Base-by-base conservation (phyloP, 805 yeast genomes). In the Saccharomycopsis sp. region DNA sequence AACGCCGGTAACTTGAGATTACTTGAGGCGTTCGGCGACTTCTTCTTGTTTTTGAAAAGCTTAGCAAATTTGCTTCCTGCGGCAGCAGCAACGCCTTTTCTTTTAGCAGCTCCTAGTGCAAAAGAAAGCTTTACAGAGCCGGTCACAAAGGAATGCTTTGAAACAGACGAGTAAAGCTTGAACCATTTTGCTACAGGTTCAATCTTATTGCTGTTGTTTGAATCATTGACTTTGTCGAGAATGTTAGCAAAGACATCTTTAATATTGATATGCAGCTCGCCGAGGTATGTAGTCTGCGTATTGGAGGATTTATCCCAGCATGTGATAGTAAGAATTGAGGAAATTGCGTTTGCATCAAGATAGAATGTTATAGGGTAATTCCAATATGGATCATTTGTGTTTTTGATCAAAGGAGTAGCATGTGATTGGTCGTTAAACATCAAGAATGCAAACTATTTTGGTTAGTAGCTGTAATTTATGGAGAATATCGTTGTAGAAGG, bases 61-160 rank as follows among this genome's bases (percentile, higher is more conserved):
- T 53, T 53, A 61, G 66, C 1, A 48, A 48, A 15, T n/a, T 48
- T 23, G 21, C 23, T 20, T 20, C 51, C 34, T 12, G 12, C 18
- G 18, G 16, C 21, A 52, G 50, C 51, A 44, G 57, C 60, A 34
- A 62, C 56, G 2, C 55, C 23, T 2, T 61, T 51, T 9, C 63
- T 59, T 8, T 44, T 34, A 51, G 61, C 65, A 14, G 70, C 65
- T 8, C 65, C 62, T 53, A 79, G 62, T 56, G 75, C 78, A 58
- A 79, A 73, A 40, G 77, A 74, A 8, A 77, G 54, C 21, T 77
- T 67, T 14, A 80, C 57, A 0, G 81, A 75, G 0, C 84, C 84
- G 0, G 82, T 77, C 12, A 79, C 78, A 64, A 71, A 80, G 14
- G 75, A 67, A 44, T 74, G 73, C 55, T 74, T 67, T 0, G 69